Base-by-base conservation (phyloP, 164 flowering plant species). In the Umbilicus rupestris region DNA sequence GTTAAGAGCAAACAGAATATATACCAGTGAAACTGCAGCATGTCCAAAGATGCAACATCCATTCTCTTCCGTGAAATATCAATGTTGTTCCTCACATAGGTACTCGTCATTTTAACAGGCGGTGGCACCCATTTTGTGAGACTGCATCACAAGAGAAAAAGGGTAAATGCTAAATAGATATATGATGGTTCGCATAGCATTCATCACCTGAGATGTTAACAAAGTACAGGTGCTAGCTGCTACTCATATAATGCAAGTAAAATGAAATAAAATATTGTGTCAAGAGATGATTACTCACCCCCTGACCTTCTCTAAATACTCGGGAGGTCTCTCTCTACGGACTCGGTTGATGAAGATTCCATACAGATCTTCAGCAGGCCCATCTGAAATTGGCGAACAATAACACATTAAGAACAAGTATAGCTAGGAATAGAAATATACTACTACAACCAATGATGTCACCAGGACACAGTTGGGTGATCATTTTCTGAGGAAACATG, bases 121-220 rank as follows among this genome's bases (percentile, higher is more conserved):
- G 96, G 87, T 31, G 99, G 96, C 64, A 94, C 99, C 99, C 99
- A 94, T 78, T 94, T 94, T 24, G 99, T 94, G 63, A 94, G 96
- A 66, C 97, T 94, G 86, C 79, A 81, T 47, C 16, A 42, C 68
- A 70, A n/a, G 65, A 69, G 24, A 26, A 7, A 60, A 31, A 16
- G 68, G 37, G 68, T n/a, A n/a, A n/a, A n/a, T 45, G 58, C 57
- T 50, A 4, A 19, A 58, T 28, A 66, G 59, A 29, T 67, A 24
- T 4, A 64, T 33, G 57, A 47, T 63, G 44, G 15, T 37, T 55
- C 26, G 17, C 62, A 17, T 46, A 66, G 39, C 42, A 11, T 39
- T 31, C 63, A 20, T 24, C 39, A 35, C 24, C 22, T 26, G 10
- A 26, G 44, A 37, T 14, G 26, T 15, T 39, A 33, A 67, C 16